Percentiles rank a stretch among this genome's conserved stretches.
Evolutionary conservation across 23 red algal genomes (phyloP).

Genomic region (Gracilaria domingensis): DNA sequence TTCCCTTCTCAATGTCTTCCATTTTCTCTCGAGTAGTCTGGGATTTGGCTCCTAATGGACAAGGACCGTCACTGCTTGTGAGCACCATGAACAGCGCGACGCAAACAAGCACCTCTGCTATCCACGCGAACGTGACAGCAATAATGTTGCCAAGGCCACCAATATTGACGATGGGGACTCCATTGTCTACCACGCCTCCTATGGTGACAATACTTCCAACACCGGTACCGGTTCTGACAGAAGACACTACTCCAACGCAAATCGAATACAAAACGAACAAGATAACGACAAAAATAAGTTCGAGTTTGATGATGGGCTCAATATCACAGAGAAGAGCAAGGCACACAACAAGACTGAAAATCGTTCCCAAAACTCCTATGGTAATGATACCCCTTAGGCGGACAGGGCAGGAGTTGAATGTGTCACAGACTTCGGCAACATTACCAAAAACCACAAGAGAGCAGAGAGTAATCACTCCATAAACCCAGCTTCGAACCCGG

Average conservation of each 20-base stretch:
- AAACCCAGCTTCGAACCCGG: constrained; percentile 36
- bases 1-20: constrained; percentile 3
- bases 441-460: constrained; percentile 65
- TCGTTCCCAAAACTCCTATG: constrained; percentile 31
- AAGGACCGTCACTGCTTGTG: constrained; percentile 27
- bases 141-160: constrained; percentile 53
- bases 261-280: constrained; percentile 52
- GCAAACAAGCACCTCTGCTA: constrained; percentile 24
- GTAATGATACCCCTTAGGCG: constrained; percentile 36
- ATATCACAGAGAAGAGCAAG: constrained; percentile 21
- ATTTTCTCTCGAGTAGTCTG: background rate
- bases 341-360: constrained; percentile 34
- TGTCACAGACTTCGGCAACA: constrained; percentile 56
- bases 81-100: constrained; percentile 21
- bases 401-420: constrained; percentile 24
- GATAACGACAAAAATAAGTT: constrained; percentile 8
- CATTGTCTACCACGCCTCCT: background rate
- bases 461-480: constrained; percentile 45
- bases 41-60: background rate
- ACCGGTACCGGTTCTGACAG: constrained; percentile 42
- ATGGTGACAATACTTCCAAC: background rate
- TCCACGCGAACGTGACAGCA: constrained; percentile 66
- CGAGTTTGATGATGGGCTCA: constrained; percentile 4
- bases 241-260: constrained; percentile 53
- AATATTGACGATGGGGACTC: background rate